These are phyloP conservation scores for Chlorociboria aeruginascens DNA, from an alignment of 495 filamentous ascomycete genomes.

Conservation along the genomic window DNA sequence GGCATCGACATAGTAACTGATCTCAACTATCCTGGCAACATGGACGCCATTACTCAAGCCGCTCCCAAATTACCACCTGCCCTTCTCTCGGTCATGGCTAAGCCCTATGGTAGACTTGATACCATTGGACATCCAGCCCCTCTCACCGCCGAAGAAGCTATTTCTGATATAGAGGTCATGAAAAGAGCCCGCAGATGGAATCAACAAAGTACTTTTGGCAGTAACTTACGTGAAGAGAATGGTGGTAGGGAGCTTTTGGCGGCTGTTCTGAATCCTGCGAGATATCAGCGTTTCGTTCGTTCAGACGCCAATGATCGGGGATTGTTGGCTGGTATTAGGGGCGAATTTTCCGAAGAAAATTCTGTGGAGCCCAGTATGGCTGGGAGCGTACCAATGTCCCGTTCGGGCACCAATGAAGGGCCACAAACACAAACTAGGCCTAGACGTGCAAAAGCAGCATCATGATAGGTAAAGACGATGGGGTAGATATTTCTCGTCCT, in stretches of 20 bases:
- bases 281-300: background rate
- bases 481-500: too few species aligned
- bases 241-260: slow-evolving; percentile 6
- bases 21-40: slow-evolving; percentile 46
- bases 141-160: slow-evolving; percentile 43
- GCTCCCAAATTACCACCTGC: slow-evolving; percentile 51
- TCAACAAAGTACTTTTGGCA: slow-evolving; percentile 26
- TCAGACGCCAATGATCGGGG: background rate
- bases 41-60: slow-evolving; percentile 29
- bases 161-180: slow-evolving; percentile 47
- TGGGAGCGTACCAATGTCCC: too few species aligned
- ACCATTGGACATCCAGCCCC: slow-evolving; percentile 31
- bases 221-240: slow-evolving; percentile 11
- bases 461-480: too few species aligned
- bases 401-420: too few species aligned
- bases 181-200: slow-evolving; percentile 30
- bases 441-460: too few species aligned
- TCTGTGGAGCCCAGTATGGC: too few species aligned
- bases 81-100: slow-evolving; percentile 37
- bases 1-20: slow-evolving; percentile 53
- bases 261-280: background rate
- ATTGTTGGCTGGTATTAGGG: too few species aligned
- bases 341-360: too few species aligned
- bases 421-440: too few species aligned
- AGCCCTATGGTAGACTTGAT: slow-evolving; percentile 23